Conservation (phyloP, 352 stramenopile species). For the Phytophthora pseudosyringae region DNA sequence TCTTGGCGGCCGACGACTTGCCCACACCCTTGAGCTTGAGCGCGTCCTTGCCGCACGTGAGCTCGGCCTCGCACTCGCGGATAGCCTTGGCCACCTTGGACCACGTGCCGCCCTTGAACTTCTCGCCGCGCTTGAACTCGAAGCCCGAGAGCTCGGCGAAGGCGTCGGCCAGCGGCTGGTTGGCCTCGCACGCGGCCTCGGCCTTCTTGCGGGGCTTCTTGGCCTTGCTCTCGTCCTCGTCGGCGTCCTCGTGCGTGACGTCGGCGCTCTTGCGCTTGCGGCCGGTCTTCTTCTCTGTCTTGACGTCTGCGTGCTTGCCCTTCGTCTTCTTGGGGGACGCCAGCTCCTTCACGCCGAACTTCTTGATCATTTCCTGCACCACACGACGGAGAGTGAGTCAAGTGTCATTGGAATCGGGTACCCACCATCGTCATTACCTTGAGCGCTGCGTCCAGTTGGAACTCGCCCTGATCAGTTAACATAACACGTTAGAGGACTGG, state of each 20-base stretch:
- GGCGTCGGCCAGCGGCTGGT: slow-evolving; percentile 74
- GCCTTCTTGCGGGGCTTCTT: slow-evolving; percentile 71
- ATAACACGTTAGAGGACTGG: slow-evolving; percentile 5
- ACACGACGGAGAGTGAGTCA: not conserved
- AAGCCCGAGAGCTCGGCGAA: slow-evolving; percentile 88
- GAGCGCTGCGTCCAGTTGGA: slow-evolving; percentile 73
- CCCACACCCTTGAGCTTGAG: slow-evolving; percentile 87
- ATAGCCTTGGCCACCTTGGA: slow-evolving; percentile 90
- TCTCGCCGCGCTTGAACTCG: slow-evolving; percentile 89
- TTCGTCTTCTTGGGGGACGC: slow-evolving; percentile 46
- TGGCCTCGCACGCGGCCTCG: slow-evolving; percentile 58
- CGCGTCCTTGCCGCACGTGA: slow-evolving; percentile 79
- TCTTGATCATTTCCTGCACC: slow-evolving; percentile 76
- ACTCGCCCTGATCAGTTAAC: slow-evolving; percentile 55
- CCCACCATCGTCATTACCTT: slow-evolving; percentile 37
- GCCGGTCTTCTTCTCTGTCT: slow-evolving; percentile 48
- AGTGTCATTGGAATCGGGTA: not conserved
- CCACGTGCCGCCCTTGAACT: slow-evolving; percentile 88
- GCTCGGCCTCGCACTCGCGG: slow-evolving; percentile 64
- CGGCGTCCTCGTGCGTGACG: slow-evolving; percentile 45
- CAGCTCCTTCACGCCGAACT: slow-evolving; percentile 67
- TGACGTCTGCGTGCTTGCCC: slow-evolving; percentile 14
- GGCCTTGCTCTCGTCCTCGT: slow-evolving; percentile 52
- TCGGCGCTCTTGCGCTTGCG: slow-evolving; percentile 38
- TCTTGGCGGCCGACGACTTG: slow-evolving; percentile 81